These are phyloP conservation scores for Aspergillus tanneri DNA, from an alignment of 2,329 filamentous ascomycete species.

Conservation along the genomic window DNA sequence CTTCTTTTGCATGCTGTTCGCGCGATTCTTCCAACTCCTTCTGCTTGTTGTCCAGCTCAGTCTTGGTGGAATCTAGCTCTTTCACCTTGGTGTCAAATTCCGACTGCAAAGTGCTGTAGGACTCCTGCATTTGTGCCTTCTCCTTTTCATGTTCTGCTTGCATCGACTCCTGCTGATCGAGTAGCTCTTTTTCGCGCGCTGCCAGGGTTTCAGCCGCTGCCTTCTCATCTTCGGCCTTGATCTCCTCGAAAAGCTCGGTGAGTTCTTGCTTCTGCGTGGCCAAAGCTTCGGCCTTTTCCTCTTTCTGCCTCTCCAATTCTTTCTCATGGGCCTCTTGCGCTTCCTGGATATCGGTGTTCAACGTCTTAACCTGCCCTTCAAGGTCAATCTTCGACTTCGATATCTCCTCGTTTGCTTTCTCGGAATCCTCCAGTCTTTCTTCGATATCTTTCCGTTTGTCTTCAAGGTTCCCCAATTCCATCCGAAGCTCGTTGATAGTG, in stretches of 20 bases:
- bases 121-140: constrained; percentile 40
- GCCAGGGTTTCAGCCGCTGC: constrained; percentile 38
- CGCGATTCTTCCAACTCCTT: constrained; percentile 35
- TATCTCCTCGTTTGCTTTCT: constrained; percentile 47
- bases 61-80: constrained; percentile 31
- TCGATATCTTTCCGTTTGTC: constrained; percentile 54
- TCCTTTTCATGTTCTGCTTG: constrained; percentile 38
- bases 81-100: constrained; percentile 38
- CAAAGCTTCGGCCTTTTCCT: constrained; percentile 37
- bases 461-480: constrained; percentile 52
- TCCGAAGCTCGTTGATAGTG: constrained; percentile 49
- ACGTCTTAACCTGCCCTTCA: constrained; percentile 39
- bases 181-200: constrained; percentile 45
- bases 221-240: constrained; percentile 45
- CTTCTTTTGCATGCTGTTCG: constrained; percentile 28
- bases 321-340: constrained; percentile 47
- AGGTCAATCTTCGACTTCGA: constrained; percentile 46
- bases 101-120: constrained; percentile 36
- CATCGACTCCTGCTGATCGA: constrained; percentile 37
- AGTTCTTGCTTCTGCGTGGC: constrained; percentile 46
- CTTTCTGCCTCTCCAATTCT: constrained; percentile 34
- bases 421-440: constrained; percentile 46
- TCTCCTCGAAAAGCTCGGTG: constrained; percentile 50
- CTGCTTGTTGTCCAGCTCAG: constrained; percentile 29
- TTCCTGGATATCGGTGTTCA: constrained; percentile 42